Base-by-base conservation (phyloP, 306 rosid genomes). In the Vigna mungo region DNA sequence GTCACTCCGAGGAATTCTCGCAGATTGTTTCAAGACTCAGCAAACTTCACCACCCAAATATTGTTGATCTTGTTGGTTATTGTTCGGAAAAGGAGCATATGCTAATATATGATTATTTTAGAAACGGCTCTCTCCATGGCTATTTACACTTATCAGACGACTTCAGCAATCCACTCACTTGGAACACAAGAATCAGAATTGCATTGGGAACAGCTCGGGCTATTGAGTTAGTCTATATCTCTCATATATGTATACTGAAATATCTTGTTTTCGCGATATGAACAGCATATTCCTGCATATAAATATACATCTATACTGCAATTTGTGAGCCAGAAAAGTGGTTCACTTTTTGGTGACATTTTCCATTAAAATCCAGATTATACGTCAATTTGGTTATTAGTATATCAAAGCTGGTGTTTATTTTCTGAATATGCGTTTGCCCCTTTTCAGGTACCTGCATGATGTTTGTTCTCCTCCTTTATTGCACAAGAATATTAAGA, bases 101-200 rank as follows among this genome's bases (percentile, higher is more conserved):
- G 91, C 71, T 94, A 71, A 37, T 94, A 17, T 88, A 85, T 52
- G 95, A 94, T 58, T 94, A 84, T 78, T 92, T 84, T 82, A 82
- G 91, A 81, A 94, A 92, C 43, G 98, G 97, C 37, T 94, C 98
- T 21, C 98, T 94, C 52, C 90, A 92, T 76, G 89, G 82, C 36
- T 94, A 89, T 84, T 85, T 94, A 75, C 98, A 94, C 70, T 67
- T 89, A 78, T 88, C 98, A 1, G 97, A 94, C 80, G 96, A 94
- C 80, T 94, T 90, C 81, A 90, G 98, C 87, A 90, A 91, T 59
- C 98, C 98, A 32, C 89, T 94, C 18, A 94, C 97, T 32, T 94
- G 98, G 98, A 94, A 94, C 83, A 94, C 97, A 20, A 83, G 98
- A 89, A 89, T 94, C 82, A 88, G 87, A 81, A 94, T 94, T 23